Evolutionary conservation across 768 basidiomycete genomes (phyloP), one percentile per base, ranked within the genome.

Genomic region (Trichaptum fuscoviolaceum): DNA sequence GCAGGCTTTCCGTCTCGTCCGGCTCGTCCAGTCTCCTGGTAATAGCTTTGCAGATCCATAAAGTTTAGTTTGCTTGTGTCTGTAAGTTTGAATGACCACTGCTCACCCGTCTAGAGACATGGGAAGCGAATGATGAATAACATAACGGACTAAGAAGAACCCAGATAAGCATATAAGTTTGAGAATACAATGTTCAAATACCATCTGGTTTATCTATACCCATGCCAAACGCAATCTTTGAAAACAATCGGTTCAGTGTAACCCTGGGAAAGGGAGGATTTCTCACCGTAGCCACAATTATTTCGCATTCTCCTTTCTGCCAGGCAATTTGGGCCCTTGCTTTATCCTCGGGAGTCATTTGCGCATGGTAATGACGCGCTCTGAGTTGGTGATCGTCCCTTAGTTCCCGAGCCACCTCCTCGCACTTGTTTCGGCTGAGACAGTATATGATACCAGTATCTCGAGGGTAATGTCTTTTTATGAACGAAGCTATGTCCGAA

Each of bases 1-100:
- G 97, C 89, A 1, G 86, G 84, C 70, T 84, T 75, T 5, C 93
- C 94, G 73, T 99, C 97, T 67, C 97, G 86, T 6, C 97, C 97
- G 20, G 96, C 97, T 66, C 97, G 87, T 7, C 97, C 97, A 0
- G 96, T 99, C 78, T 99, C 97, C 79, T 99, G 95, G 72, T 95
- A 95, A 72, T 92, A 92, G 1, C 91, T 92, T 64, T 30, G 58
- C 34, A 10, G 62, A 66, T 61, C 58, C 52, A n/a, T 65, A 25
- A 58, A 71, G 66, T 64, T 67, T 30, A 30, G 8, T 30, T 30
- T 30, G 30, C 30, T 3, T 30, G 2, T 2, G 30, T 30, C 42
- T 65, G 58, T 62, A 23, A 60, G 65, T 61, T 15, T 24, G 25
- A 58, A 36, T 59, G 30, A 23, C 60, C 20, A 68, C 35, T 9